A percentile compares a stretch with the other conserved stretches of the same genome.
Evolutionary conservation across 495 filamentous ascomycete genomes (phyloP).

Genomic region (Corynascus novoguineensis): DNA sequence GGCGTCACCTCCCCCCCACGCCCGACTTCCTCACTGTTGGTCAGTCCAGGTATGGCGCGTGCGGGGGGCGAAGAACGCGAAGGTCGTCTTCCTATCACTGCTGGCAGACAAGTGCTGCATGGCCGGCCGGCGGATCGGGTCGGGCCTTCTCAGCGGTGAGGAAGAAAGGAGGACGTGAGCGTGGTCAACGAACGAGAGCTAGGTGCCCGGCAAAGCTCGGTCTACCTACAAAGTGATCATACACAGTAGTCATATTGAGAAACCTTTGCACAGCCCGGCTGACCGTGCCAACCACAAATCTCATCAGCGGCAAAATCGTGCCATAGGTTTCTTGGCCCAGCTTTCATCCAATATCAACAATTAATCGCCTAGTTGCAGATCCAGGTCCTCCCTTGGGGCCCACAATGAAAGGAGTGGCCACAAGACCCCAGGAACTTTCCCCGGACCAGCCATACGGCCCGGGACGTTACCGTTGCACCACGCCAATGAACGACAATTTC

Average conservation of each 20-base stretch:
- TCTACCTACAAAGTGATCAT: too few species aligned
- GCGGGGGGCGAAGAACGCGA: too few species aligned
- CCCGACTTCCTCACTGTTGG: too few species aligned
- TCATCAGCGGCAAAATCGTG: too few species aligned
- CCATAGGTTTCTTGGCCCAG: background rate
- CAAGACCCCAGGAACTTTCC: background rate
- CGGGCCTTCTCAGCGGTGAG: constrained; percentile 2
- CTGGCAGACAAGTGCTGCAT: background rate
- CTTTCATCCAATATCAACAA: background rate
- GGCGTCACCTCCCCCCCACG: too few species aligned
- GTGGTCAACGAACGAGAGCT: background rate
- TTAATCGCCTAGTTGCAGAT: background rate
- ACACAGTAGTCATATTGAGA: too few species aligned
- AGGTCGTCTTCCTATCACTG: background rate
- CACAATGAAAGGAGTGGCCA: background rate
- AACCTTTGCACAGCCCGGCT: too few species aligned
- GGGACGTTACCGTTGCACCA: background rate
- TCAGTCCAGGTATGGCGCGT: too few species aligned
- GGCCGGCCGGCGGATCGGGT: background rate
- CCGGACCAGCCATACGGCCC: background rate
- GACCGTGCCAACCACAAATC: too few species aligned
- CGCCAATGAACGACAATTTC: background rate
- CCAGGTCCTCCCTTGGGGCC: background rate
- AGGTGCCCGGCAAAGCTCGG: background rate
- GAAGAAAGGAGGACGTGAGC: background rate